Base-by-base conservation (phyloP, 345 rosid genomes). In the Psidium guajava region DNA sequence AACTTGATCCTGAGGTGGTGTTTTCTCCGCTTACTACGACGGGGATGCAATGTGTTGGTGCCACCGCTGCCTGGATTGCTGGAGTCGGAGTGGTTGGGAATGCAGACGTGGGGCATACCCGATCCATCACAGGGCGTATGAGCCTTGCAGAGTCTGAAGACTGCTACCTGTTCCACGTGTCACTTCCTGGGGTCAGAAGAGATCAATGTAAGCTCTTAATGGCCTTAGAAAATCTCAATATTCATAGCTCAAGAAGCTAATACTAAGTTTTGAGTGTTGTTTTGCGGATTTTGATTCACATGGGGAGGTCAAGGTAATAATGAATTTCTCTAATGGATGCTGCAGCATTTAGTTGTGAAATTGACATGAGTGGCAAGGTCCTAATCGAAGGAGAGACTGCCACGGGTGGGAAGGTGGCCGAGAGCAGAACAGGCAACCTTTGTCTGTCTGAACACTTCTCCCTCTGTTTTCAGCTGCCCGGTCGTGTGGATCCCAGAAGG, bases 41-140 rank as follows among this genome's bases (percentile, higher is more conserved):
- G 0, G 24, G 20, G 77, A 40, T 2, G 12, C 47, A 16, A 32
- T 2, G 1, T 32, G 2, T 0, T 18, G 77, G 77, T 69, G 77
- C 44, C 4, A 1, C 77, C 0, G 6, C 13, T 5, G 13, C 24
- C 13, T 16, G 3, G 0, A 18, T 22, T 69, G 77, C 47, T 0
- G 25, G 77, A 32, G 47, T 32, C 0, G 9, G 77, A 69, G 47
- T 3, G 24, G 77, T 0, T 18, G 77, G 44, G 24, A 16, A 32
- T 69, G 12, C 25, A 6, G 24, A 69, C 13, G 44, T 32, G 47
- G 5, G 13, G 44, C 13, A 8, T 8, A 32, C 6, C 18, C 47
- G 47, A 18, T 69, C 47, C 47, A 16, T 18, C 44, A 8, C 3
- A 11, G 21, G 77, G 12, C 77, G 13, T 8, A 24, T 32, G 77